Conservation (phyloP, 2,329 filamentous ascomycete species). For the Cordyceps sp. region DNA sequence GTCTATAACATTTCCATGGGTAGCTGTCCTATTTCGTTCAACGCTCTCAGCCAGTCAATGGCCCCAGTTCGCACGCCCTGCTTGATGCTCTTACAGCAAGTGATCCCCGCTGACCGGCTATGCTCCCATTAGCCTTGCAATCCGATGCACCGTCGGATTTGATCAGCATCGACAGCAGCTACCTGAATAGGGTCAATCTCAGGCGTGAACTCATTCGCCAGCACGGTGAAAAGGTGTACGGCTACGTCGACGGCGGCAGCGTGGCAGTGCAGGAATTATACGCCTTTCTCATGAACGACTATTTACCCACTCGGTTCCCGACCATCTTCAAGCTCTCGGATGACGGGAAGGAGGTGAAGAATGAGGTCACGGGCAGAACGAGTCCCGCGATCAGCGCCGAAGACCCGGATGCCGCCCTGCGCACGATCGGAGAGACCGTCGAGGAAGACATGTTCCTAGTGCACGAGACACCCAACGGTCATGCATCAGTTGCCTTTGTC, state of each 20-base stretch:
- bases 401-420: constrained; percentile 18
- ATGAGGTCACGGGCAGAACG: constrained; percentile 18
- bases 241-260: constrained; percentile 20
- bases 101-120: too few relatives aligned
- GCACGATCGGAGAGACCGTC: constrained; percentile 28
- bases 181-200: constrained; percentile 23
- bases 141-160: constrained; percentile 28
- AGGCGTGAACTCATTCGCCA: constrained; percentile 21
- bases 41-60: too few relatives aligned
- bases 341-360: constrained; percentile 17
- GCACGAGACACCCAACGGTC: constrained; percentile 21
- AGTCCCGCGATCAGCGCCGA: constrained; percentile 12
- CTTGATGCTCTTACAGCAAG: too few relatives aligned
- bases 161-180: constrained; percentile 34
- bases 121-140: constrained; percentile 19
- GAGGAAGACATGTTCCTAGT: constrained; percentile 39
- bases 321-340: constrained; percentile 24
- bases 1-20: constrained; percentile 39
- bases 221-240: constrained; percentile 23
- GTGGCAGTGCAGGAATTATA: constrained; percentile 31
- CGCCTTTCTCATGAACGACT: constrained; percentile 24
- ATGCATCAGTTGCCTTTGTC: constrained; percentile 28
- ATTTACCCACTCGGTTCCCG: constrained; percentile 32
- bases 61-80: too few relatives aligned
- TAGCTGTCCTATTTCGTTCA: too few relatives aligned